Base-by-base conservation (phyloP, 179 eudicot species). In the Beta corolliflora region DNA sequence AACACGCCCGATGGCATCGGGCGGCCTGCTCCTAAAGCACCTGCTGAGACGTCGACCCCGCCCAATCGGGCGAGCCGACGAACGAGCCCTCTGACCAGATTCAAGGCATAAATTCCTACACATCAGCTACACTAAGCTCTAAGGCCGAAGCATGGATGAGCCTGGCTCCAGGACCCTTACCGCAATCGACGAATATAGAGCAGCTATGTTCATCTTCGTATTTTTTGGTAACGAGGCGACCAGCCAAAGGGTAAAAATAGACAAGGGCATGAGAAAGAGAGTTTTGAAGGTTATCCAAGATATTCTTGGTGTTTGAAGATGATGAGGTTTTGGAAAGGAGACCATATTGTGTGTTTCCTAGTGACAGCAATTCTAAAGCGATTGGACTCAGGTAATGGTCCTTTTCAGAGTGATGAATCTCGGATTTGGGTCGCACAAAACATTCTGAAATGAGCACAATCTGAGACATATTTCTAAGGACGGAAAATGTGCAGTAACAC, bases 231-330 rank as follows among this genome's bases (percentile, higher is more conserved):
- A 71, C 84, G 2, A 77, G 56, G 0, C 63, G 77, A 1, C 80
- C 84, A 16, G 77, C 77, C 3, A 81, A n/a, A 0, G 84, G 76
- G 36, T 81, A 81, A n/a, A 75, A 81, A 31, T 68, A 31, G 29
- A 77, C 76, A 50, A 81, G 69, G 9, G 77, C 75, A 4, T 69
- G 64, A 69, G 84, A 76, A 9, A 76, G 77, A 10, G 80, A 78
- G 29, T 2, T 15, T 31, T 54, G 48, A 71, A 80, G 70, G 7
- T 50, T 63, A 19, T 71, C n/a, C 21, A 72, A 71, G n/a, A 56
- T 11, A 8, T 36, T 36, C 41, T 55, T 25, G 0, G 70, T 58
- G 2, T 73, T 31, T 3, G 25, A 69, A 19, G 36, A 19, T 36
- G 75, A 18, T n/a, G 82, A 67, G 5, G 53, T 71, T 1, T 16